phyloP scores from a whole-genome alignment of 2,329 filamentous ascomycete species.

The Pyrenophora graminea region DNA sequence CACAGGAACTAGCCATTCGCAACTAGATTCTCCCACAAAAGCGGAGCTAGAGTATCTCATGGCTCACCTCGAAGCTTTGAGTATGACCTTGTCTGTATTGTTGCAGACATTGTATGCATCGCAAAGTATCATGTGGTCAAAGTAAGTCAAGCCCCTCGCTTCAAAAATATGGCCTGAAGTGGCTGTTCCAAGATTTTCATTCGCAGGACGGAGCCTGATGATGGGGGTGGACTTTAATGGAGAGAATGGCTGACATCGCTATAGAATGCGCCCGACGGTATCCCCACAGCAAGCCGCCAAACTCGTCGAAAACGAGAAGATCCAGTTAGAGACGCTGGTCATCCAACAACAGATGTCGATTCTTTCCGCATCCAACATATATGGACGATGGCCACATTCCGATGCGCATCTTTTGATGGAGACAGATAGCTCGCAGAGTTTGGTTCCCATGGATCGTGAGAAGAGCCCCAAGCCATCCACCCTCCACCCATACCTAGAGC shows the following conservation, averaged over 20 bases:
- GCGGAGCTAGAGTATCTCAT: conserved; percentile 39
- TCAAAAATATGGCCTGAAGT: background rate
- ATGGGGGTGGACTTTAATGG: background rate
- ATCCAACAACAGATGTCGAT: conserved; percentile 48
- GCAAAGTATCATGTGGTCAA: conserved; percentile 46
- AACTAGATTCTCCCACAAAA: conserved; percentile 15
- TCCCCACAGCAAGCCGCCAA: conserved; percentile 38
- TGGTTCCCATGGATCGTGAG: conserved; percentile 16
- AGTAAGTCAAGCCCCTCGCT: conserved; percentile 28
- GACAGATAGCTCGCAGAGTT: conserved; percentile 35
- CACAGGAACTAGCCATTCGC: conserved; percentile 3
- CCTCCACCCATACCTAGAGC: conserved; percentile 38
- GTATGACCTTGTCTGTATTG: conserved; percentile 44
- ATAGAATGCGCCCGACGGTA: conserved; percentile 37
- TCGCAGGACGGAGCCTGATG: background rate
- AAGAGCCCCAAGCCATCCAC: conserved; percentile 22
- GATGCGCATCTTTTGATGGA: conserved; percentile 35
- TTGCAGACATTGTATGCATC: conserved; percentile 46
- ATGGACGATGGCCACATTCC: conserved; percentile 19
- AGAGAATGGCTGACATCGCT: conserved; percentile 2
- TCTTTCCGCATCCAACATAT: conserved; percentile 26
- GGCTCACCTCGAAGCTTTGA: conserved; percentile 42
- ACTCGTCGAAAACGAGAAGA: conserved; percentile 42
- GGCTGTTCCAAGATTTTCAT: too few species aligned
- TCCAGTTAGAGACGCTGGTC: conserved; percentile 44